Percentiles rank a stretch among this genome's conserved stretches.
These are phyloP conservation scores for Thymus mandschuricus DNA, from an alignment of 257 asterid genomes.

Conservation along the genomic window DNA sequence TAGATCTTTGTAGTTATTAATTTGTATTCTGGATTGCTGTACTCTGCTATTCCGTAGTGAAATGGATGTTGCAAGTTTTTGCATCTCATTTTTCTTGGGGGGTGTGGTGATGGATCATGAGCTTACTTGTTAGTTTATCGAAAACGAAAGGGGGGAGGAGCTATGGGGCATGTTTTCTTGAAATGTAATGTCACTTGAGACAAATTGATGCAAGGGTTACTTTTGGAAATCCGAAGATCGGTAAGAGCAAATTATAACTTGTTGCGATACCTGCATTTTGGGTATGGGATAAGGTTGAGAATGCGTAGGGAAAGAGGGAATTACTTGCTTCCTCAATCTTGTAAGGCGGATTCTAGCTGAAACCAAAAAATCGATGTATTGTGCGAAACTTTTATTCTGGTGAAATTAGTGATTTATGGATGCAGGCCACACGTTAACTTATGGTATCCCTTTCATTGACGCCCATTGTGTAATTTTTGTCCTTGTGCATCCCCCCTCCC, in stretches of 20 bases:
- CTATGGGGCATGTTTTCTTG: not conserved
- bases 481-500: not conserved
- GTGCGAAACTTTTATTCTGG: no score
- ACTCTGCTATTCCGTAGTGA: not conserved
- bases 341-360: no score
- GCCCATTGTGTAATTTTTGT: not conserved
- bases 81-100: not conserved
- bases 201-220: not conserved
- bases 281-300: not conserved
- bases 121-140: constrained; percentile 12
- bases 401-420: no score
- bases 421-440: not conserved
- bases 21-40: not conserved
- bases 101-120: constrained; percentile 17
- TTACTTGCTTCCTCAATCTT: not conserved
- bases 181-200: not conserved
- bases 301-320: not conserved
- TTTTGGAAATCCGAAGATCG: not conserved
- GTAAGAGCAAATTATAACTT: constrained; percentile 9
- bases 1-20: constrained; percentile 6
- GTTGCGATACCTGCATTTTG: not conserved
- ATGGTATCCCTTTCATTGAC: not conserved
- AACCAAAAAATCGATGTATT: no score
- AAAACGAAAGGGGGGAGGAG: not conserved
- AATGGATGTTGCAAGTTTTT: not conserved